Conservation (phyloP, 768 basidiomycete genomes). For the Lentinula guzmanii region DNA sequence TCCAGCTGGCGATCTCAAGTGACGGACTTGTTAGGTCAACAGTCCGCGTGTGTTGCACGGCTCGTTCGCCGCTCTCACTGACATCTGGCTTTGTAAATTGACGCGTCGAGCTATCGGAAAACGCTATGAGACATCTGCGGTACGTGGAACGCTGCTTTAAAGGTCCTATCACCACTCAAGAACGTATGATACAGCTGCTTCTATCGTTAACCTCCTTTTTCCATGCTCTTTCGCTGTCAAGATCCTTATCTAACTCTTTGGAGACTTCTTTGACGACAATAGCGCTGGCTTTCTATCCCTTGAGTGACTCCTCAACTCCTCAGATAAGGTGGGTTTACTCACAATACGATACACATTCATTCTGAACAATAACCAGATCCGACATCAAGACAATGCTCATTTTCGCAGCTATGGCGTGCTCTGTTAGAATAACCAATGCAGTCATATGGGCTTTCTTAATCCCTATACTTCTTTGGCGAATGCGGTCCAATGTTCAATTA, state of each 20-base stretch:
- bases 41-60: conserved; percentile 78
- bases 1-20: neutral
- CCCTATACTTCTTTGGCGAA: conserved; percentile 46
- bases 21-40: conserved; percentile 43
- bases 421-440: conserved; percentile 83
- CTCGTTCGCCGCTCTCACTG: conserved; percentile 70
- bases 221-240: conserved; percentile 74
- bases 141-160: conserved; percentile 31
- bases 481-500: conserved; percentile 29
- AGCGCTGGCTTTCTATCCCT: conserved; percentile 76
- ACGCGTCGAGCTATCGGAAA: conserved; percentile 52
- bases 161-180: neutral
- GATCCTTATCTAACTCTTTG: conserved; percentile 88
- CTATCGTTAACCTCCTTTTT: conserved; percentile 85
- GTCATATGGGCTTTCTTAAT: conserved; percentile 81
- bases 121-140: conserved; percentile 53
- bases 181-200: conserved; percentile 45
- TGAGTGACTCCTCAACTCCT: conserved; percentile 30
- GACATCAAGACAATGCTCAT: conserved; percentile 30
- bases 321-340: neutral
- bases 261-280: conserved; percentile 82
- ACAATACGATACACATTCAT: neutral
- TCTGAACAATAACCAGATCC: conserved; percentile 16
- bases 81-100: conserved; percentile 65
- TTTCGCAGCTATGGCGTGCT: conserved; percentile 74